Evolutionary conservation across 805 yeast genomes (phyloP), one percentile per base, ranked within the genome.

Genomic region (Torulaspora quercuum): DNA sequence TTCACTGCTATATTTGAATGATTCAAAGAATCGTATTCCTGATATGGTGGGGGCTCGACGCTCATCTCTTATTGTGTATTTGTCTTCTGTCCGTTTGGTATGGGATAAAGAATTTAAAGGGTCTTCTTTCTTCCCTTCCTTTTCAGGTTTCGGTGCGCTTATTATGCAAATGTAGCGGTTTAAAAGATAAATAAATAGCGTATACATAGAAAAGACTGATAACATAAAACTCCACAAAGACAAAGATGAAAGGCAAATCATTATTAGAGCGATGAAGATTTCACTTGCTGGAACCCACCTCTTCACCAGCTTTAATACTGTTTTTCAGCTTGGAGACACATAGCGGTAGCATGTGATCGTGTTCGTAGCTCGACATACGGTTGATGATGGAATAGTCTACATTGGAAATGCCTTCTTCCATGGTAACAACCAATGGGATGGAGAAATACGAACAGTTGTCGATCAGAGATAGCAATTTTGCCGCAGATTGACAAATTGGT

Each of bases 401-500:
- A 44, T 69, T 70, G 31, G 65, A 68, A 39, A 78, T 69, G 16
- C 42, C 41, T 49, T 89, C 89, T 27, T 67, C 59, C 41, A 61
- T 58, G 37, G 73, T 70, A 43, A 81, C 68, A 37, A 56, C 64
- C 42, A 80, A 75, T 24, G 89, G 89, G 46, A 79, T 67, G 1
- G 90, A 74, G 58, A 82, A 75, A 59, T 65, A 82, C 21, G 62
- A 62, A 18, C 60, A 39, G 15, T 46, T 34, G n/a, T 48, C 42
- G 19, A 54, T 42, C 12, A 30, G 9, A 6, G 44, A 35, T 15
- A 50, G 32, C 25, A 57, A 33, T 16, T 46, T 39, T 6, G 45
- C 39, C 2, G 57, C 48, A 6, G 55, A 56, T 11, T 35, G 33
- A 5, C 49, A 48, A 13, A 55, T 38, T 47, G 72, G 65, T 47